These are phyloP conservation scores for Globisporangium radiosum DNA, from an alignment of 352 stramenopile species.

Conservation along the genomic window DNA sequence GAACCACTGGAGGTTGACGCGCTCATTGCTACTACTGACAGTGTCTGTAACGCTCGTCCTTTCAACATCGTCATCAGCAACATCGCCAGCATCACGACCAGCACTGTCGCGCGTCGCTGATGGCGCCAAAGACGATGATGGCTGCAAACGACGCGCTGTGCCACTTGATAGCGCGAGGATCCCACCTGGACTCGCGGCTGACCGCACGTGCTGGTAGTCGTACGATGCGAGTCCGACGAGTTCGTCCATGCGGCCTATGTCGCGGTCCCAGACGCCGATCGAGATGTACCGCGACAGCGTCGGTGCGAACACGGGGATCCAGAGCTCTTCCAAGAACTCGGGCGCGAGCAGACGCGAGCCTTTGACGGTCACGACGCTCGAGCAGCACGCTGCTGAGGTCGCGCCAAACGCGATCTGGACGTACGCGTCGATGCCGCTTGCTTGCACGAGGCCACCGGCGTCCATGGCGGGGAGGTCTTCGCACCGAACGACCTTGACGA, in stretches of 20 bases:
- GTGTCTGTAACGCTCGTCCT: too few relatives aligned
- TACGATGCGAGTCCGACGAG: slow-evolving; percentile 59
- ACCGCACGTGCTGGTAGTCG: slow-evolving; percentile 65
- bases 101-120: not conserved
- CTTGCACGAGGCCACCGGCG: slow-evolving; percentile 27
- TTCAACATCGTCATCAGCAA: too few relatives aligned
- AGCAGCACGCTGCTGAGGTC: slow-evolving; percentile 30
- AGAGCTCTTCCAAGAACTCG: slow-evolving; percentile 78
- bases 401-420: slow-evolving; percentile 66
- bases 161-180: slow-evolving; percentile 11
- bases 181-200: slow-evolving; percentile 18
- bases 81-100: slow-evolving; percentile 2
- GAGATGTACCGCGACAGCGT: slow-evolving; percentile 68
- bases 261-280: slow-evolving; percentile 77
- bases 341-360: slow-evolving; percentile 34
- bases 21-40: slow-evolving; percentile 1
- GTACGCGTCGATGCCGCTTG: slow-evolving; percentile 78
- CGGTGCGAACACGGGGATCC: slow-evolving; percentile 75
- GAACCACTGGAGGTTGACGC: slow-evolving; percentile 56
- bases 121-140: not conserved
- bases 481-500: slow-evolving; percentile 69
- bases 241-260: slow-evolving; percentile 60
- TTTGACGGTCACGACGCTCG: slow-evolving; percentile 57
- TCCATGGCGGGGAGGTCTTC: slow-evolving; percentile 85
- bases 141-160: too few relatives aligned